Conservation (phyloP, 1,284 basidiomycete genomes). For the Apiotrichum siamense region DNA sequence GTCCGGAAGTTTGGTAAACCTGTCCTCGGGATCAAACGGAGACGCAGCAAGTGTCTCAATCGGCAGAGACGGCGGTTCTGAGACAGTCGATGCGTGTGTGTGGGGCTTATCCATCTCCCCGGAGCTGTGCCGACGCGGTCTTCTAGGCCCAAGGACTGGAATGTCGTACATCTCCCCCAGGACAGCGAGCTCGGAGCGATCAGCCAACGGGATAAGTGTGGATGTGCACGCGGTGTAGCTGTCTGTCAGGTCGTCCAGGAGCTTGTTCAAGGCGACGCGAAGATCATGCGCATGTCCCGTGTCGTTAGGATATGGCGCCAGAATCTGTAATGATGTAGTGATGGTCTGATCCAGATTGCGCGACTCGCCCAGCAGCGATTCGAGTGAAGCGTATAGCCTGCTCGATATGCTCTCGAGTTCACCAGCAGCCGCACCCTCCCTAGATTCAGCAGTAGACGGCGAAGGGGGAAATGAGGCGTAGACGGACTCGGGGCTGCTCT, state of each 20-base stretch:
- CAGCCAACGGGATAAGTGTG: conserved; percentile 27
- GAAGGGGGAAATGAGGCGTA: neutral
- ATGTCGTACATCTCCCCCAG: conserved; percentile 45
- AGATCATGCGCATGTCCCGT: conserved; percentile 23
- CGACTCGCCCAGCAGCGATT: conserved; percentile 21
- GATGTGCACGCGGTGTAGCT: conserved; percentile 35
- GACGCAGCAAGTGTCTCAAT: neutral
- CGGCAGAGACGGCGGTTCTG: no score
- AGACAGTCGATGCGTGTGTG: neutral
- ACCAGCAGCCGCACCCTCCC: neutral
- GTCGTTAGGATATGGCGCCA: conserved; percentile 21
- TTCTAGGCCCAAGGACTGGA: conserved; percentile 14
- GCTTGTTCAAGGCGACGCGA: conserved; percentile 31
- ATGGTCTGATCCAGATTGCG: conserved; percentile 21
- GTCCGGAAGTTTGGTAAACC: conserved; percentile 35
- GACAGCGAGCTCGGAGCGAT: conserved; percentile 29
- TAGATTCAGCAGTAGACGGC: neutral
- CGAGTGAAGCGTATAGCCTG: conserved; percentile 5
- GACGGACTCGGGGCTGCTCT: neutral
- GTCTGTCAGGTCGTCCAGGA: conserved; percentile 38
- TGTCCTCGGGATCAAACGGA: conserved; percentile 19
- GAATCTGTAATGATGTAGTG: conserved; percentile 21
- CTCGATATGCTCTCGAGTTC: neutral
- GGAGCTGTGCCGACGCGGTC: neutral
- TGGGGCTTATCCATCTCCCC: neutral